Evolutionary conservation across 345 rosid genomes (phyloP).

Genomic region (Nasturtium officinale): DNA sequence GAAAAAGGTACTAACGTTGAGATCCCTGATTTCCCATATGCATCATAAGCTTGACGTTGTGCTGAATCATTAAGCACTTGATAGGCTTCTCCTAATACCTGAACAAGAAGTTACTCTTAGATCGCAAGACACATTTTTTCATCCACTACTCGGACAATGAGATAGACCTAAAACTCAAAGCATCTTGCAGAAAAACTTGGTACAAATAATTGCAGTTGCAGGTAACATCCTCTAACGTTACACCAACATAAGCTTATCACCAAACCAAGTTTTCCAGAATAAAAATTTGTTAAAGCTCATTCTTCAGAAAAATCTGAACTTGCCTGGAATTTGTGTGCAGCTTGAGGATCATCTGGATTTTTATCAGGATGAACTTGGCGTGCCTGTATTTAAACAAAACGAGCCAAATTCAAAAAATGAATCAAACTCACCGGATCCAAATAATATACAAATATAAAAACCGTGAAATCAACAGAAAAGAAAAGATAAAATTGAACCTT

Average conservation of each 20-base stretch:
- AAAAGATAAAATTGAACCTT: conserved; percentile 54
- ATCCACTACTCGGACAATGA: neutral
- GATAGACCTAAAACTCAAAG: neutral
- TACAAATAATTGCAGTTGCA: neutral
- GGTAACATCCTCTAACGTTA: neutral
- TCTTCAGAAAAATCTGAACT: conserved; percentile 22
- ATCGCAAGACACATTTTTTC: neutral
- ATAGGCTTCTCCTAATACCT: conserved; percentile 96
- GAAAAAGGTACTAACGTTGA: conserved; percentile 70
- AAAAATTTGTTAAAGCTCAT: neutral
- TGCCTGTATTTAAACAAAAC: conserved; percentile 59
- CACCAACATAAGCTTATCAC: conserved; percentile 21
- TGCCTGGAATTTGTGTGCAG: conserved; percentile 93
- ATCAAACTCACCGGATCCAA: conserved; percentile 17
- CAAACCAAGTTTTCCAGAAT: neutral
- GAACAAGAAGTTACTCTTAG: conserved; percentile 25
- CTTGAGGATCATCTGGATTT: conserved; percentile 89
- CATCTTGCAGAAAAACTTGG: neutral
- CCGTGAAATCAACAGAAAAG: conserved; percentile 12
- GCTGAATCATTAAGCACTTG: conserved; percentile 90
- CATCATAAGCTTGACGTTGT: conserved; percentile 96
- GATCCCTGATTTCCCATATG: conserved; percentile 89
- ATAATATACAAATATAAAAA: neutral
- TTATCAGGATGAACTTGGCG: conserved; percentile 98
- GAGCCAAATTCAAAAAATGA: neutral